A percentile compares a stretch with the other conserved stretches of the same genome.
These are phyloP conservation scores for Sugiyamaella neomexicana DNA, from an alignment of 1,139 yeast species.

Conservation along the genomic window DNA sequence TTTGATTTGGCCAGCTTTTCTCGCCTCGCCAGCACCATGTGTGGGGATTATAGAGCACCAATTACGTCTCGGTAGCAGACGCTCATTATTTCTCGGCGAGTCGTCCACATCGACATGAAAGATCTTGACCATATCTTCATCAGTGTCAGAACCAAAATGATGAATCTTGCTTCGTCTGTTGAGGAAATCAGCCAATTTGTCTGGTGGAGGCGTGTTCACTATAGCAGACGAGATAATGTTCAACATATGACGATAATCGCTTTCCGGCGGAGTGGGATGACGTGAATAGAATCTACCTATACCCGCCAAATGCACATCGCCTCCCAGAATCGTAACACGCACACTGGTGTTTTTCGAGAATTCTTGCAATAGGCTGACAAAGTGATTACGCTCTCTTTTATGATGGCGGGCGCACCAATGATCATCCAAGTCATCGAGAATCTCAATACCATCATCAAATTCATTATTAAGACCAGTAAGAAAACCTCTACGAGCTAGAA, in stretches of 20 bases:
- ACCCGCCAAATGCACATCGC: slow-evolving; percentile 91
- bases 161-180: slow-evolving; percentile 69
- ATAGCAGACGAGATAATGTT: slow-evolving; percentile 89
- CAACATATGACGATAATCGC: slow-evolving; percentile 74
- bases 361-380: slow-evolving; percentile 57
- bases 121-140: slow-evolving; percentile 77
- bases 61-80: slow-evolving; percentile 76
- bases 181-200: slow-evolving; percentile 70
- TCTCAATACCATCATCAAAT: slow-evolving; percentile 87
- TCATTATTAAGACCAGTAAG: slow-evolving; percentile 68
- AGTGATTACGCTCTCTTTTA: slow-evolving; percentile 68
- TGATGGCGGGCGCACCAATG: slow-evolving; percentile 95
- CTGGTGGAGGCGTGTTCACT: slow-evolving; percentile 90
- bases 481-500: slow-evolving; percentile 67
- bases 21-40: slow-evolving; percentile 20
- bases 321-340: slow-evolving; percentile 80
- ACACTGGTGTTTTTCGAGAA: slow-evolving; percentile 65
- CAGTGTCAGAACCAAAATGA: slow-evolving; percentile 60
- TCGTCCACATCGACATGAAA: slow-evolving; percentile 67
- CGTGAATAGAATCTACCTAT: slow-evolving; percentile 74
- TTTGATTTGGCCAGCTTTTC: slow-evolving; percentile 29
- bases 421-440: slow-evolving; percentile 88
- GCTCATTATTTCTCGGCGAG: slow-evolving; percentile 50
- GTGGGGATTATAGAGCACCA: slow-evolving; percentile 49
- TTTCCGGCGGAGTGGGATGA: slow-evolving; percentile 52